These are phyloP conservation scores for Colletotrichum kahawae DNA, from an alignment of 2,329 filamentous ascomycete genomes.

Conservation along the genomic window DNA sequence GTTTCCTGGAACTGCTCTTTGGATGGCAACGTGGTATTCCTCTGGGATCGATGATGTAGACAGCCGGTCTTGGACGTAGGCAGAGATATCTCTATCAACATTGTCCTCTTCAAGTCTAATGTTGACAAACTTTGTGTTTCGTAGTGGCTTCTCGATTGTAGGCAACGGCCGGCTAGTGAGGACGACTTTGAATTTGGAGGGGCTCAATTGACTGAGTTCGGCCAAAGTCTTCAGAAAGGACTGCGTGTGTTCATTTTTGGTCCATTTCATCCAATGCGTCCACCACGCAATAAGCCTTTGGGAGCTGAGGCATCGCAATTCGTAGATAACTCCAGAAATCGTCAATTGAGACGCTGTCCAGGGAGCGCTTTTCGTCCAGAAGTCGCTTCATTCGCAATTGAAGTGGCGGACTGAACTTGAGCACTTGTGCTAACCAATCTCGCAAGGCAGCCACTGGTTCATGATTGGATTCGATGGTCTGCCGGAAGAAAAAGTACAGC, in stretches of 20 bases:
- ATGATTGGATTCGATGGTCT: conserved; percentile 41
- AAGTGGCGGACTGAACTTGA: conserved; percentile 33
- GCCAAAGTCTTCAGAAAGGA: conserved; percentile 38
- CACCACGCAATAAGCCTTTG: conserved; percentile 39
- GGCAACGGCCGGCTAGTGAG: conserved; percentile 47
- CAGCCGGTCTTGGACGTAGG: conserved; percentile 34
- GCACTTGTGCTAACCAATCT: conserved; percentile 39
- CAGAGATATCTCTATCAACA: conserved; percentile 45
- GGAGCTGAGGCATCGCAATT: conserved; percentile 25
- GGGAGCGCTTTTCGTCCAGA: not conserved
- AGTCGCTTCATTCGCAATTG: conserved; percentile 27
- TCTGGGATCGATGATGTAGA: conserved; percentile 19
- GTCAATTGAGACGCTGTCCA: conserved; percentile 23
- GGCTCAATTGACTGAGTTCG: conserved; percentile 33
- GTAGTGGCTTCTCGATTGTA: conserved; percentile 34
- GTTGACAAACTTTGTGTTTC: conserved; percentile 27
- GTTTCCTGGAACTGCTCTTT: conserved; percentile 35
- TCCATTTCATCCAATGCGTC: conserved; percentile 56
- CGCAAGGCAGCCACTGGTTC: conserved; percentile 31
- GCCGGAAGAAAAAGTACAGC: conserved; percentile 44
- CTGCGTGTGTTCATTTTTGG: conserved; percentile 31
- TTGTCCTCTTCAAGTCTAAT: conserved; percentile 40
- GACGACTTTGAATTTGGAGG: conserved; percentile 41
- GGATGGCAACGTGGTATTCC: conserved; percentile 25
- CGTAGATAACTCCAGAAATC: conserved; percentile 36